A percentile compares a stretch with the other conserved stretches of the same genome.
These are phyloP conservation scores for Cercospora brassicicola DNA, from an alignment of 2,329 filamentous ascomycete genomes.

Conservation along the genomic window DNA sequence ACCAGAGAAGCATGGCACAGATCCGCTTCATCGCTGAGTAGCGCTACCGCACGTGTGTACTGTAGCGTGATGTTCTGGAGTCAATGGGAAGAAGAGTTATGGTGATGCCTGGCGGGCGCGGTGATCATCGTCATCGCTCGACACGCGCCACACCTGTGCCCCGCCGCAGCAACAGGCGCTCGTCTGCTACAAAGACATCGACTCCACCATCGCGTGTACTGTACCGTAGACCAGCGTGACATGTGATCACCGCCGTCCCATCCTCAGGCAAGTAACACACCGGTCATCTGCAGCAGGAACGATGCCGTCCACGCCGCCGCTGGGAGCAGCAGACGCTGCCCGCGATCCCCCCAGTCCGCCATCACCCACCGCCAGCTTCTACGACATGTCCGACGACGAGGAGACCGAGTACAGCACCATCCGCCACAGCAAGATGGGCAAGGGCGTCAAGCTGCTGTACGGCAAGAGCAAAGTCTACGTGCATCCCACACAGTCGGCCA, in stretches of 20 bases:
- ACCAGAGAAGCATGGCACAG: no score
- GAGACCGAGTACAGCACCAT: slow-evolving; percentile 95
- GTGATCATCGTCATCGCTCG: slow-evolving; percentile 1
- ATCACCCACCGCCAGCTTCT: slow-evolving; percentile 85
- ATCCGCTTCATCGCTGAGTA: background rate
- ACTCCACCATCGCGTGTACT: background rate
- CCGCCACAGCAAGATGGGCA: slow-evolving; percentile 63
- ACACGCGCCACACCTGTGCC: slow-evolving; percentile 3
- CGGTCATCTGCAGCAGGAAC: background rate
- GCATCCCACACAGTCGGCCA: slow-evolving; percentile 86
- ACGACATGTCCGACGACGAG: slow-evolving; percentile 94
- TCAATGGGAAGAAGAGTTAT: background rate
- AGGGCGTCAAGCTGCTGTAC: slow-evolving; percentile 88
- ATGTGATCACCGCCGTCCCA: background rate
- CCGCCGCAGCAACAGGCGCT: background rate
- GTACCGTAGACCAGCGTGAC: background rate
- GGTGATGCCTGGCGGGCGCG: background rate
- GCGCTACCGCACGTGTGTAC: background rate
- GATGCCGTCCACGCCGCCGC: slow-evolving; percentile 24
- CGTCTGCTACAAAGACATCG: background rate
- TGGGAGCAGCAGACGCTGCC: slow-evolving; percentile 11
- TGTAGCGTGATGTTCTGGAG: background rate
- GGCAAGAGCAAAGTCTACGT: slow-evolving; percentile 99
- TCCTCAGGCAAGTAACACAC: background rate
- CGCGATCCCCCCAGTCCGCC: slow-evolving; percentile 44